Base-by-base conservation (phyloP, 805 yeast genomes). In the Ogataea pignaliae region DNA sequence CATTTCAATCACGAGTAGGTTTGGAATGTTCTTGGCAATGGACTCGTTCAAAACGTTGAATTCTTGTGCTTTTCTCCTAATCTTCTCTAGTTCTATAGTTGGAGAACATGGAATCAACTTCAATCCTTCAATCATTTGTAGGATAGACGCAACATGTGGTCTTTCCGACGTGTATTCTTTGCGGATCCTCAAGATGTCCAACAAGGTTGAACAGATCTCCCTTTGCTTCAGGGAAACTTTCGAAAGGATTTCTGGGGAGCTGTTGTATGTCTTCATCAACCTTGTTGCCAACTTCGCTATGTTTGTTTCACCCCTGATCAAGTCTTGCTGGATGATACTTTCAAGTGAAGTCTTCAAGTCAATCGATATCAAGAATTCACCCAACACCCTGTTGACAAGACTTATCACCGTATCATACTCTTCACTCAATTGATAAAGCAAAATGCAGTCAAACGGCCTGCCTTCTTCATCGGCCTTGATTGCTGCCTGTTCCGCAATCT, bases 401-500 rank as follows among this genome's bases (percentile, higher is more conserved):
- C 76, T 64, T 9, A 91, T 75, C 12, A 88, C 97, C 29, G 85
- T 81, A 58, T 85, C 85, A 61, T 85, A 85, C 53, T 90, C 96
- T 64, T 87, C 95, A 39, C 95, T 80, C 51, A 91, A 75, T 65
- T 90, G 96, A 61, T 87, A 91, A 43, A 93, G 73, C 45, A 87
- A 70, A 48, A 93, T 75, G 15, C 97, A 87, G 59, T 93, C 98
- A 48, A 83, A 79, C 12, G 80, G 73, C 57, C 96, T 76, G 8
- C 97, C 97, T 56, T 90, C 98, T 53, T 88, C 93, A 56, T 87
- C 93, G 13, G 97, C 95, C 53, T 79, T 80, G 36, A 73, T 73
- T 3, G 97, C 97, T 28, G 96, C 89, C 47, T 79, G 81, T 59
- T 85, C 95, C 3, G 93, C 83, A 35, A 91, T 88, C 46, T 77